phyloP scores from a whole-genome alignment of 306 rosid genomes.

The Fragaria vesca region DNA sequence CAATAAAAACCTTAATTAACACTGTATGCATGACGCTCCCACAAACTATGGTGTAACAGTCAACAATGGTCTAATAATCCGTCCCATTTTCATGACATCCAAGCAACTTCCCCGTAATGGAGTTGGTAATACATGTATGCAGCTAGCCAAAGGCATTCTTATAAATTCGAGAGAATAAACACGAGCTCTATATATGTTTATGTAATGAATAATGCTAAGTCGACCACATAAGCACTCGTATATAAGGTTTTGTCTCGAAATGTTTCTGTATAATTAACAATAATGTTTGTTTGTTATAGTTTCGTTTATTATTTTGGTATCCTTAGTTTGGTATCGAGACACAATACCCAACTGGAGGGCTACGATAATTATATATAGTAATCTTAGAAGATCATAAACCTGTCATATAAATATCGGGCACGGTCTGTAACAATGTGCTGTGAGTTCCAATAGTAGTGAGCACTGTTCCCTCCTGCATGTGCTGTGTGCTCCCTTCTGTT shows the following conservation, averaged over 20 bases:
- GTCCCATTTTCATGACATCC: slow-evolving; percentile 12
- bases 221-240: not conserved
- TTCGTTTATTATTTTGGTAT: not conserved
- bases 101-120: slow-evolving; percentile 10
- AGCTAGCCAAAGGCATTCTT: not conserved
- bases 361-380: not conserved
- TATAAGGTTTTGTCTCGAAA: not conserved
- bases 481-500: slow-evolving; percentile 40
- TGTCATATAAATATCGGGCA: slow-evolving; percentile 22
- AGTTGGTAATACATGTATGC: not conserved
- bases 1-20: not conserved
- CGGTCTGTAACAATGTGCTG: slow-evolving; percentile 15
- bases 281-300: not conserved
- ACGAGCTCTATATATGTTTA: not conserved
- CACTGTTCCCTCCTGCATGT: slow-evolving; percentile 42
- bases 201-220: too few relatives aligned
- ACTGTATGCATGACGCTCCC: not conserved
- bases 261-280: not conserved
- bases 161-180: not conserved
- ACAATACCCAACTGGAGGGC: not conserved
- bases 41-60: not conserved
- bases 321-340: not conserved
- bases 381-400: slow-evolving; percentile 5
- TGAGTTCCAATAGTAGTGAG: slow-evolving; percentile 28
- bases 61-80: slow-evolving; percentile 10